phyloP scores from a whole-genome alignment of 2,329 filamentous ascomycete species.

The Aspergillus floridensis region DNA sequence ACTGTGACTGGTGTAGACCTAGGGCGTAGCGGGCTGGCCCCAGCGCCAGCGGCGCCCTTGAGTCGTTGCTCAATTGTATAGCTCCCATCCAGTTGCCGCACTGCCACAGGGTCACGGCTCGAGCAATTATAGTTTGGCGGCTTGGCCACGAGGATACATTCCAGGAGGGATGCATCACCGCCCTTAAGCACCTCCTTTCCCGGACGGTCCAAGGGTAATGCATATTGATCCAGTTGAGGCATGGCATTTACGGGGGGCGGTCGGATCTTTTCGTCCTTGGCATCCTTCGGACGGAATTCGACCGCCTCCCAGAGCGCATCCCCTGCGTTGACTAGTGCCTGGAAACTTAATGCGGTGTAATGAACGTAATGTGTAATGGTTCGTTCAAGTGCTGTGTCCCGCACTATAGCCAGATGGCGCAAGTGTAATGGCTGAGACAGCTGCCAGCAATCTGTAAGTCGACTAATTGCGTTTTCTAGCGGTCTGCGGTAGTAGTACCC shows the following conservation, averaged over 20 bases:
- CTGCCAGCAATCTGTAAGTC: slow-evolving; percentile 57
- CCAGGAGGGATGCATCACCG: slow-evolving; percentile 45
- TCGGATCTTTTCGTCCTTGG: slow-evolving; percentile 28
- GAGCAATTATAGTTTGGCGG: slow-evolving; percentile 36
- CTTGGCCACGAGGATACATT: slow-evolving; percentile 34
- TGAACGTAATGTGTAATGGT: slow-evolving; percentile 55
- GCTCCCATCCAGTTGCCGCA: slow-evolving; percentile 28
- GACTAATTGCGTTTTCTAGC: slow-evolving; percentile 52
- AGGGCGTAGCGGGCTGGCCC: slow-evolving; percentile 12
- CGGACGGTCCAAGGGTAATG: slow-evolving; percentile 41
- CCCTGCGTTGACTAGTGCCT: slow-evolving; percentile 51
- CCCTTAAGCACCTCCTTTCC: slow-evolving; percentile 38
- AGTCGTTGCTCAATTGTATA: slow-evolving; percentile 13
- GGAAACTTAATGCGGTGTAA: slow-evolving; percentile 53
- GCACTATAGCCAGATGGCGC: slow-evolving; percentile 55
- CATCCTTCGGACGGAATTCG: slow-evolving; percentile 32
- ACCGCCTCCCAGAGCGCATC: slow-evolving; percentile 56
- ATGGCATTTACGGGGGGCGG: slow-evolving; percentile 32
- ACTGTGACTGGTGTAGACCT: slow-evolving; percentile 16
- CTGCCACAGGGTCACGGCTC: slow-evolving; percentile 34
- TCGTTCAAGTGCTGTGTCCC: slow-evolving; percentile 51
- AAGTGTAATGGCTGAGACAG: slow-evolving; percentile 58
- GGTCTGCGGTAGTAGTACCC: slow-evolving; percentile 56
- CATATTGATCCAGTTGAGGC: slow-evolving; percentile 46
- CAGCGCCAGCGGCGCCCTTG: slow-evolving; percentile 4